Percentiles rank a stretch among this genome's conserved stretches.
These are phyloP conservation scores for Auriscalpium vulgare DNA, from an alignment of 768 basidiomycete species.

Conservation along the genomic window DNA sequence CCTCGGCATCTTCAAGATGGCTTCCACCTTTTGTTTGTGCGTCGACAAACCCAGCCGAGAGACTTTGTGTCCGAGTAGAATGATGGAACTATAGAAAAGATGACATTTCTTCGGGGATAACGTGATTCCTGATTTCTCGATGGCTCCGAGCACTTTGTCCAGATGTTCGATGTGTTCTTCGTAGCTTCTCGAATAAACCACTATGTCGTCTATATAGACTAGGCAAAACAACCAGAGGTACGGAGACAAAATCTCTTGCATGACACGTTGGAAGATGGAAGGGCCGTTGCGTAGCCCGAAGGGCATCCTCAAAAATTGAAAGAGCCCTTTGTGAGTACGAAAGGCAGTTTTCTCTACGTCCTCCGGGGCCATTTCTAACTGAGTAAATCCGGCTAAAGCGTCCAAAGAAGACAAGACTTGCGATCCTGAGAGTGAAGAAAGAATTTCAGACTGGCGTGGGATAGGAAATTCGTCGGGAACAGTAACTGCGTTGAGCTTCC, in stretches of 20 bases:
- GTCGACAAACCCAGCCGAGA: conserved; percentile 29
- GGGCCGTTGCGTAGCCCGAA: no score
- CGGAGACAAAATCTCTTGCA: neutral
- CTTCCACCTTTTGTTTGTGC: conserved; percentile 29
- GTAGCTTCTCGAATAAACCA: conserved; percentile 2
- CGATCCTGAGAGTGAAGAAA: conserved; percentile 19
- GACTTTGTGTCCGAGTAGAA: conserved; percentile 33
- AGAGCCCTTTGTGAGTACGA: conserved; percentile 10
- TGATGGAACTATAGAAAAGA: conserved; percentile 24
- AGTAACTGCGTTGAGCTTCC: conserved; percentile 20
- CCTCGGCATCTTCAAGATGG: conserved; percentile 21
- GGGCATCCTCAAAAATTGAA: no score
- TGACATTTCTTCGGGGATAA: conserved; percentile 29
- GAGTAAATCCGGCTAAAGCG: conserved; percentile 33
- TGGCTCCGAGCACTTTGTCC: conserved; percentile 23
- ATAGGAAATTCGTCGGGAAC: conserved; percentile 18
- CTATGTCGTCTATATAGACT: conserved; percentile 10
- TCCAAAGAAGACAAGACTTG: conserved; percentile 27
- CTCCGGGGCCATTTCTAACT: conserved; percentile 23
- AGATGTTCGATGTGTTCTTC: conserved; percentile 16
- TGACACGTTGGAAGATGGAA: no score
- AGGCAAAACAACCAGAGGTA: conserved; percentile 5
- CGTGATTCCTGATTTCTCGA: conserved; percentile 18
- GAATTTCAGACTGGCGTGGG: conserved; percentile 14
- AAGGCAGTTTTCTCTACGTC: conserved; percentile 31